Evolutionary conservation across 1,284 basidiomycete species (phyloP).

Genomic region (Cystobasidium slooffiae): DNA sequence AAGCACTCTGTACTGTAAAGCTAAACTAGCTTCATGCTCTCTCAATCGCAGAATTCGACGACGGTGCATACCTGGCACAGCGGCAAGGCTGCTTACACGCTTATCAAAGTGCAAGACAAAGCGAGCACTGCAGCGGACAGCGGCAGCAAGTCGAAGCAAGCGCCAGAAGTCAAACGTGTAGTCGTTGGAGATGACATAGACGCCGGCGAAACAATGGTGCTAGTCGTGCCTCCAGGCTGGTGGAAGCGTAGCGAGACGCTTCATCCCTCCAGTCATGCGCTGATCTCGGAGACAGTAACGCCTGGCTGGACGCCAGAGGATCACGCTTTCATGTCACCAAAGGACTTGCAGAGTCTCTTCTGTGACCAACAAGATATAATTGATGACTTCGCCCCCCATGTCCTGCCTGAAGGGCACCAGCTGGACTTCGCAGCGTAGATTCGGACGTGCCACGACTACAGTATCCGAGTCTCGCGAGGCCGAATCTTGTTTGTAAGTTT

Average conservation of each 20-base stretch:
- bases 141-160: background rate
- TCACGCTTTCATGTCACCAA: conserved; percentile 16
- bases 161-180: background rate
- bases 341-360: conserved; percentile 15
- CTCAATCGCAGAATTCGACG: conserved; percentile 8
- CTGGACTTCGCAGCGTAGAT: background rate
- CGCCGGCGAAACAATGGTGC: conserved; percentile 29
- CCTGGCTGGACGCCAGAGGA: conserved; percentile 28
- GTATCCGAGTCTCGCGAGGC: too few relatives aligned
- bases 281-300: conserved; percentile 33
- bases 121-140: background rate
- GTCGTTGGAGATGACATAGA: conserved; percentile 11
- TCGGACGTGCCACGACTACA: too few relatives aligned
- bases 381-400: background rate
- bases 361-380: background rate
- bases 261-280: background rate
- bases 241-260: conserved; percentile 37
- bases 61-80: conserved; percentile 36
- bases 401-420: conserved; percentile 12
- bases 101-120: conserved; percentile 10
- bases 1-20: background rate
- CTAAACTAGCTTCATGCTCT: background rate
- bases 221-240: conserved; percentile 33
- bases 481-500: too few relatives aligned
- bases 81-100: conserved; percentile 33